Conservation (phyloP, 176 grass and related monocot species). For the Bromus sterilis region DNA sequence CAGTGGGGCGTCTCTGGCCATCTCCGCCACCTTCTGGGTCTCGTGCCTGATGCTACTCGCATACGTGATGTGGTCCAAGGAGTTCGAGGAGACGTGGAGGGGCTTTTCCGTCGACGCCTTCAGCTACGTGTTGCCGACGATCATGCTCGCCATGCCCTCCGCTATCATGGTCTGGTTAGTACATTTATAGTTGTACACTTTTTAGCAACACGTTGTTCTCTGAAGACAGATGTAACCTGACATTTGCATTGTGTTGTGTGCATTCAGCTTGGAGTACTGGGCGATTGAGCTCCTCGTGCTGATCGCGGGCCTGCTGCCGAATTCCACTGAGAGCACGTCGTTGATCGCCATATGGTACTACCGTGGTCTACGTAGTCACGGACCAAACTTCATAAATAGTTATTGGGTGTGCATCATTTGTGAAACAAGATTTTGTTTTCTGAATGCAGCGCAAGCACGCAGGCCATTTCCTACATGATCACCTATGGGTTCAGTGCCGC, state of each 20-base stretch:
- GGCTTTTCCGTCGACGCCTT: conserved; percentile 64
- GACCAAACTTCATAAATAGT: too few relatives aligned
- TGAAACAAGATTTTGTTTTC: neutral
- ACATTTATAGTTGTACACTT: too few relatives aligned
- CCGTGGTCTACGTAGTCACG: too few relatives aligned
- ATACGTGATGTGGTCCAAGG: conserved; percentile 37
- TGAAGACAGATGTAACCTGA: too few relatives aligned
- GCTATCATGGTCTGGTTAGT: conserved; percentile 94
- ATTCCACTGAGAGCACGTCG: conserved; percentile 77
- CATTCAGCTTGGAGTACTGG: conserved; percentile 74
- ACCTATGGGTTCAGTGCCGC: conserved; percentile 82
- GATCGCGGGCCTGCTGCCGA: conserved; percentile 65
- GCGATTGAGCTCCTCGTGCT: conserved; percentile 84
- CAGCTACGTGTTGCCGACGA: conserved; percentile 42
- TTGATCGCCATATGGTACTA: conserved; percentile 95
- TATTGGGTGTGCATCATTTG: too few relatives aligned
- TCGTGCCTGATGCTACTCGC: conserved; percentile 47
- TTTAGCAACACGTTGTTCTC: too few relatives aligned
- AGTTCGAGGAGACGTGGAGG: conserved; percentile 50
- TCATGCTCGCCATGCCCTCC: conserved; percentile 73
- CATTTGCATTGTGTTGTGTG: neutral
- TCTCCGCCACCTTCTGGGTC: conserved; percentile 45
- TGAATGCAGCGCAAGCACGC: conserved; percentile 56
- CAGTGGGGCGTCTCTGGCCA: conserved; percentile 31
- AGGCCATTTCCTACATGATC: conserved; percentile 70